Evolutionary conservation across 176 grass and related monocot genomes (phyloP), one percentile per base, ranked within the genome.

Genomic region (Cenchrus fungigraminus): DNA sequence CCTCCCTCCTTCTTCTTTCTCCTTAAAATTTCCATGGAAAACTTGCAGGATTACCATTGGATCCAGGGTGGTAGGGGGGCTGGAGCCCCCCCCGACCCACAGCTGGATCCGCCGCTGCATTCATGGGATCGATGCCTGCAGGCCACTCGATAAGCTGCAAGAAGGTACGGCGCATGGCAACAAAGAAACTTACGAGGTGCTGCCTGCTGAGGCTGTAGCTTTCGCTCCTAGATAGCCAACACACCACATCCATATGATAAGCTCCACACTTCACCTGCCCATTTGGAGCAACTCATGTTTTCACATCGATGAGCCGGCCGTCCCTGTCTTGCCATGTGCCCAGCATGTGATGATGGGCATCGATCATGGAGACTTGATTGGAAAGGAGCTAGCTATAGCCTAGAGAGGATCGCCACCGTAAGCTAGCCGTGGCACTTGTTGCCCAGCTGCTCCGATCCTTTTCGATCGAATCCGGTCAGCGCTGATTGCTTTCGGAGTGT

Each of bases 281-380:
- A 60, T 83, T 68, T 90, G 49, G 65, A 83, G 84, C 50, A 73
- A 66, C 67, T 79, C 42, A 11, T 86, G 84, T 67, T 83, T 73
- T 66, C 19, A 10, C 2, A 12, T 51, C 49, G 54, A 53, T 32
- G 71, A 53, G 11, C 46, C 31, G 55, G 6, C 66, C 51, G 73
- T 73, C 79, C 60, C 29, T 83, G 15, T 86, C 89, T 5, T 67
- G 43, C 66, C 89, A 87, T 87, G 84, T 90, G 84, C 40, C 58
- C 5, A 73, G 10, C 84, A 86, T 68, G 84, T 87, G 74, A 82
- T 79, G 79, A 87, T 90, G 29, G 60, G 52, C 65, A 28, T 40
- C 37, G 37, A 40, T 40, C 37, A 40, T 32, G 45, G 0, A 65
- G 84, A 61, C 37, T 89, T 72, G 80, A 57, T 29, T 28, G 43